These are phyloP conservation scores for Phylloporus scabripes DNA, from an alignment of 768 basidiomycete species.

Conservation along the genomic window DNA sequence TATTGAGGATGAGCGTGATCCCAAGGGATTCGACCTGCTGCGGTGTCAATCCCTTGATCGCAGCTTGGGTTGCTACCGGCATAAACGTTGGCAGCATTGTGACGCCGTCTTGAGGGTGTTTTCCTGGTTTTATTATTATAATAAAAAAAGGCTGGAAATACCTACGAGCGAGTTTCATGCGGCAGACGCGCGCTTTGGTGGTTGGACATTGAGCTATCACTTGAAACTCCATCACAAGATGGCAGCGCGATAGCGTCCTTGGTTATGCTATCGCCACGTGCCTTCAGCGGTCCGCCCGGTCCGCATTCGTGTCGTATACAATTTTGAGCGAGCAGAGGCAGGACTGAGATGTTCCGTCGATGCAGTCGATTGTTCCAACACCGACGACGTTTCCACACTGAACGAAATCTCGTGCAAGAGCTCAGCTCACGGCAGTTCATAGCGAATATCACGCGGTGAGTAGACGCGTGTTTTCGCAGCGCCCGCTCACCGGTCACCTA, in stretches of 20 bases:
- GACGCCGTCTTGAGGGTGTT: slow-evolving; percentile 51
- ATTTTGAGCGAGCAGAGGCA: background rate
- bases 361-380: slow-evolving; percentile 8
- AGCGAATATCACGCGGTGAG: slow-evolving; percentile 35
- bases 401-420: slow-evolving; percentile 29
- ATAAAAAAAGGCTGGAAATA: slow-evolving; percentile 1
- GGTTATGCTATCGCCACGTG: no score
- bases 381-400: slow-evolving; percentile 15
- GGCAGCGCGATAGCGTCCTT: no score
- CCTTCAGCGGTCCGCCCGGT: slow-evolving; percentile 14
- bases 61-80: slow-evolving; percentile 90
- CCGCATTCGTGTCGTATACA: slow-evolving; percentile 2
- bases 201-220: slow-evolving; percentile 76
- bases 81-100: slow-evolving; percentile 89
- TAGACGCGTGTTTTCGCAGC: background rate
- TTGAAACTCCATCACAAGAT: slow-evolving; percentile 65
- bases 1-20: slow-evolving; percentile 80
- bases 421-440: slow-evolving; percentile 30
- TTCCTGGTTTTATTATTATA: background rate
- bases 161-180: slow-evolving; percentile 78
- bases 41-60: slow-evolving; percentile 86
- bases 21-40: slow-evolving; percentile 81
- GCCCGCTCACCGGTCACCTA: background rate
- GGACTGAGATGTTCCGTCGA: slow-evolving; percentile 20
- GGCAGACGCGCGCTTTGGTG: slow-evolving; percentile 78